Conservation (phyloP, 1,284 basidiomycete species). For the Papiliotrema laurentii region DNA sequence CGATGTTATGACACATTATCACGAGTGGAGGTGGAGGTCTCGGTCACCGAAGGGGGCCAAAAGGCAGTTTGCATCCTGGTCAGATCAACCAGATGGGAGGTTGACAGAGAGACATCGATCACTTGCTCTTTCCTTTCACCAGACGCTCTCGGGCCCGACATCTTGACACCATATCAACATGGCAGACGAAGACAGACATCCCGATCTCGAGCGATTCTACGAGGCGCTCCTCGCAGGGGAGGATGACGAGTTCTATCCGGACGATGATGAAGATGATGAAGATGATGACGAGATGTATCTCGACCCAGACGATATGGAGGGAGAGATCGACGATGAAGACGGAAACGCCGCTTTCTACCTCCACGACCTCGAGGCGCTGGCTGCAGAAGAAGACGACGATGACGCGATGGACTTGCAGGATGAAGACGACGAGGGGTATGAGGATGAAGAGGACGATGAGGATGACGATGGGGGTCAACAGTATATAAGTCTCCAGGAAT, state of each 20-base stretch:
- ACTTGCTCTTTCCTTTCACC: too few species aligned
- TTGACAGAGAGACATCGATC: too few species aligned
- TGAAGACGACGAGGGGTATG: slow-evolving; percentile 20
- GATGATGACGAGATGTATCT: slow-evolving; percentile 18
- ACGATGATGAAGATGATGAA: slow-evolving; percentile 23
- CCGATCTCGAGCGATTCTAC: slow-evolving; percentile 24
- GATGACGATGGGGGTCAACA: slow-evolving; percentile 25
- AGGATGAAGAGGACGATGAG: slow-evolving; percentile 22
- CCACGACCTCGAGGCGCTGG: slow-evolving; percentile 13
- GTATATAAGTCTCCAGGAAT: slow-evolving; percentile 18
- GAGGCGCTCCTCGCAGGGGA: slow-evolving; percentile 11
- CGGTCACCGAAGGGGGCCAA: too few species aligned
- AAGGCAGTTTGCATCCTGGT: too few species aligned
- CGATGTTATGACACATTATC: too few species aligned
- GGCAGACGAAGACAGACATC: slow-evolving; percentile 12
- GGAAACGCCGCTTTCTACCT: slow-evolving; percentile 21
- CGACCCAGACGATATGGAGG: slow-evolving; percentile 17
- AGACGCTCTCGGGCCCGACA: too few species aligned
- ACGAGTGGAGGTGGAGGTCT: too few species aligned
- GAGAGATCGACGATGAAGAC: slow-evolving; percentile 16
- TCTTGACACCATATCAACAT: too few species aligned
- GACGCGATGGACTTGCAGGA: too few species aligned
- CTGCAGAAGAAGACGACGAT: slow-evolving; percentile 22
- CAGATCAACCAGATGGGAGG: too few species aligned
- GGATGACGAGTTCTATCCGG: slow-evolving; percentile 7